A percentile compares a stretch with the other conserved stretches of the same genome.
These are phyloP conservation scores for Eucalyptus sp. DNA, from an alignment of 345 rosid species.

Conservation along the genomic window DNA sequence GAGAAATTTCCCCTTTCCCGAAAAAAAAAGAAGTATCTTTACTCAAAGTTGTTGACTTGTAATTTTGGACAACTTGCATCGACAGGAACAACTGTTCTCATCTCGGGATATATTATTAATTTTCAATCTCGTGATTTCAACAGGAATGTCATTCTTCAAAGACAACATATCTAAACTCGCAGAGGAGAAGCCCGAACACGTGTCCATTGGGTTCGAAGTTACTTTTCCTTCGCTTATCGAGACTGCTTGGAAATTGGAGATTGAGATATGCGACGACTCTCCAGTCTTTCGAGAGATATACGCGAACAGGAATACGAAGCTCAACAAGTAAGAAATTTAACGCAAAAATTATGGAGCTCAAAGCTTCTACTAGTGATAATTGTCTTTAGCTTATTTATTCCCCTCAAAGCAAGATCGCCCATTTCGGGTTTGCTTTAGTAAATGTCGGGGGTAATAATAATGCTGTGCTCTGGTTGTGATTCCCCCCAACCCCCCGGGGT, in stretches of 20 bases:
- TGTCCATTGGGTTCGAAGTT: slow-evolving; percentile 94
- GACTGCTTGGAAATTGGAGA: slow-evolving; percentile 39
- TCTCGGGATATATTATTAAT: neutral
- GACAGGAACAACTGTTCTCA: neutral
- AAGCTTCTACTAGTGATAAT: neutral
- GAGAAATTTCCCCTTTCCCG: neutral
- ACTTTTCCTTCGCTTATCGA: slow-evolving; percentile 81
- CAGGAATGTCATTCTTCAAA: slow-evolving; percentile 56
- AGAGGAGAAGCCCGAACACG: slow-evolving; percentile 62
- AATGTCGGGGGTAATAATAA: neutral
- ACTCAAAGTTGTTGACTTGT: neutral
- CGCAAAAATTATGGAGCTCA: neutral
- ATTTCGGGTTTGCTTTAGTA: neutral
- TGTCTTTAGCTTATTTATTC: neutral
- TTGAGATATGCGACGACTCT: slow-evolving; percentile 47
- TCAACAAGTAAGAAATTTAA: slow-evolving; percentile 37
- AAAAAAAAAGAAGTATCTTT: neutral
- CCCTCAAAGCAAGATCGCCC: neutral
- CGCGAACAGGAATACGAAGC: slow-evolving; percentile 52
- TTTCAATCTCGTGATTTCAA: neutral
- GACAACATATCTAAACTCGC: slow-evolving; percentile 52
- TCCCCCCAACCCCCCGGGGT: neutral
- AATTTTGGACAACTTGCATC: neutral
- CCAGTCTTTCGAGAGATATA: slow-evolving; percentile 39
- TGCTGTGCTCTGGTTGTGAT: slow-evolving; percentile 15